Evolutionary conservation across 1,139 yeast species (phyloP).

Genomic region (Candida neerlandica): DNA sequence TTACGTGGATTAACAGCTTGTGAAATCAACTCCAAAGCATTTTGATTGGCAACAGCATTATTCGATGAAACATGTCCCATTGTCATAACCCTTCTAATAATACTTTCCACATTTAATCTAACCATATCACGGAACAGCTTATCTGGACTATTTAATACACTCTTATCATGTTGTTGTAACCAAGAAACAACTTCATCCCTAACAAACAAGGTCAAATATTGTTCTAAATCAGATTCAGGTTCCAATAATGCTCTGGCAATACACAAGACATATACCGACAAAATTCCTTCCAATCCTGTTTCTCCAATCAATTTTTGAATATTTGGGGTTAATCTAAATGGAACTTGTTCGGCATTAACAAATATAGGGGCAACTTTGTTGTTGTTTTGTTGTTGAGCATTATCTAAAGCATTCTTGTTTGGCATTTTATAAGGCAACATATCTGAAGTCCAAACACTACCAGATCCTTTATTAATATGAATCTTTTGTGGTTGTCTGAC

Average conservation of each 20-base stretch:
- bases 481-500: slow-evolving; percentile 94
- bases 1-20: slow-evolving; percentile 97
- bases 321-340: slow-evolving; percentile 95
- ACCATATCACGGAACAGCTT: slow-evolving; percentile 87
- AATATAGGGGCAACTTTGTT: slow-evolving; percentile 79
- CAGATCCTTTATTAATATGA: slow-evolving; percentile 77
- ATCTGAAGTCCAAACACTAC: slow-evolving; percentile 92
- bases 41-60: slow-evolving; percentile 85
- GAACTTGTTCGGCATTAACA: slow-evolving; percentile 92
- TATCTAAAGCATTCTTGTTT: slow-evolving; percentile 59
- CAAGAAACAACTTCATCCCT: slow-evolving; percentile 94
- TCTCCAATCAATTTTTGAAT: slow-evolving; percentile 93
- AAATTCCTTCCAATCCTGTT: slow-evolving; percentile 86
- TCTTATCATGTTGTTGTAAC: slow-evolving; percentile 86
- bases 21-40: slow-evolving; percentile 85
- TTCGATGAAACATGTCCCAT: slow-evolving; percentile 80
- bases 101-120: slow-evolving; percentile 81
- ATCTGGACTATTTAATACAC: slow-evolving; percentile 49
- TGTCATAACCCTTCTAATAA: slow-evolving; percentile 66
- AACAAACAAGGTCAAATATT: slow-evolving; percentile 86
- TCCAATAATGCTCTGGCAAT: slow-evolving; percentile 89
- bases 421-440: slow-evolving; percentile 89
- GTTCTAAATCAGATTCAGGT: slow-evolving; percentile 87
- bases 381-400: slow-evolving; percentile 37
- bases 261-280: slow-evolving; percentile 80